A percentile compares a stretch with the other conserved stretches of the same genome.
phyloP scores from a whole-genome alignment of 306 rosid genomes.

The Quercus suber region DNA sequence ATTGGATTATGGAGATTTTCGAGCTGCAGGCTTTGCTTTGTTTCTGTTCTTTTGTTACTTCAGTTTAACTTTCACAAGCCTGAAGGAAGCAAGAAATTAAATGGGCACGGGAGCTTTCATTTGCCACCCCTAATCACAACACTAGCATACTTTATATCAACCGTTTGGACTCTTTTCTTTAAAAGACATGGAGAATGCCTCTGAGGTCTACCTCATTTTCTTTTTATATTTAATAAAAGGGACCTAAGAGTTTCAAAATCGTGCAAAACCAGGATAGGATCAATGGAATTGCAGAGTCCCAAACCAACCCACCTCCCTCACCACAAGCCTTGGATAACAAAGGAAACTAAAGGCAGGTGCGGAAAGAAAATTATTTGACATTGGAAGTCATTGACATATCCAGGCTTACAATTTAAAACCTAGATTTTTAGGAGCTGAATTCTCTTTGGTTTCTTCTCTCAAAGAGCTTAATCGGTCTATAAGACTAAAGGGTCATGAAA shows the following conservation, averaged over 20 bases:
- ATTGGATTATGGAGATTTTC: too few relatives aligned
- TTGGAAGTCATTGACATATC: background rate
- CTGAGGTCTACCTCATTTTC: too few relatives aligned
- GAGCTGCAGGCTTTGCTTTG: too few relatives aligned
- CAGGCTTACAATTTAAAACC: background rate
- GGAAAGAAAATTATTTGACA: background rate
- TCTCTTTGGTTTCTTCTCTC: background rate
- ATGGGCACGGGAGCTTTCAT: conserved; percentile 93
- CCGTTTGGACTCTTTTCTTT: too few relatives aligned
- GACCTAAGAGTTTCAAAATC: too few relatives aligned
- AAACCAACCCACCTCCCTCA: background rate
- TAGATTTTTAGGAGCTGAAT: background rate
- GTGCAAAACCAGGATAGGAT: too few relatives aligned
- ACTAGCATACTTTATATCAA: too few relatives aligned
- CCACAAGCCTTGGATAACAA: background rate
- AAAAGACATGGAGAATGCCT: too few relatives aligned
- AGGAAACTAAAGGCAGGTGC: background rate
- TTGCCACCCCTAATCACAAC: too few relatives aligned
- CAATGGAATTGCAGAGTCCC: background rate
- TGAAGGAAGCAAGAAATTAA: conserved; percentile 60
- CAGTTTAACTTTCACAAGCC: too few relatives aligned
- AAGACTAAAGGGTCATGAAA: background rate
- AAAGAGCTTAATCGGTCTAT: background rate
- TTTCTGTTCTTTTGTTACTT: too few relatives aligned
- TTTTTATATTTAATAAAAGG: too few relatives aligned